A percentile compares a stretch with the other conserved stretches of the same genome.
Evolutionary conservation across 139 green algal species (phyloP).

Genomic region (Chlamydomonas applanata): DNA sequence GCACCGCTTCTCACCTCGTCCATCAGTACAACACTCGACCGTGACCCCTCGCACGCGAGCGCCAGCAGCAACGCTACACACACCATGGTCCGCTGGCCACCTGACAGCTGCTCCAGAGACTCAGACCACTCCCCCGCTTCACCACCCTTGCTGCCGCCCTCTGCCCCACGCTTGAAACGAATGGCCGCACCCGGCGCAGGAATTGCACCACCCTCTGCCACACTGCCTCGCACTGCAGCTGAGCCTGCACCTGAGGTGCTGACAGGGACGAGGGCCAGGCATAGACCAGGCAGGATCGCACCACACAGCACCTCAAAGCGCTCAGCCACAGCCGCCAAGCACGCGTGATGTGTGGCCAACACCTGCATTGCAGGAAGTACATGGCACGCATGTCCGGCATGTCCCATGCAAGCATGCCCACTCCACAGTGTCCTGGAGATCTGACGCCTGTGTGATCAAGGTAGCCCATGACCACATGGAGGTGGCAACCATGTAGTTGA

Average conservation of each 20-base stretch:
- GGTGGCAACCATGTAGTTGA: no score
- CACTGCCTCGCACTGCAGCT: neutral
- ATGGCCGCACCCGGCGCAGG: neutral
- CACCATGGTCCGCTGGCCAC: slow-evolving; percentile 60
- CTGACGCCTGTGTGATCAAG: no score
- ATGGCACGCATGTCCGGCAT: no score
- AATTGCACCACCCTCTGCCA: neutral
- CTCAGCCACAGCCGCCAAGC: neutral
- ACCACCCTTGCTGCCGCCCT: no score
- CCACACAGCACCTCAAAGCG: neutral
- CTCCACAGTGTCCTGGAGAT: no score
- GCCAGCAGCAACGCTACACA: slow-evolving; percentile 57
- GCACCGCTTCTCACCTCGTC: neutral
- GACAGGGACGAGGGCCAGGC: neutral
- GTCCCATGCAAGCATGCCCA: no score
- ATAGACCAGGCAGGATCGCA: neutral
- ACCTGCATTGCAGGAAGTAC: no score
- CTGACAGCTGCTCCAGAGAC: slow-evolving; percentile 48
- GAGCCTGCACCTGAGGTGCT: neutral
- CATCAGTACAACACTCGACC: slow-evolving; percentile 4
- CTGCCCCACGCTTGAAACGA: neutral
- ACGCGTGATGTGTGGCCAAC: neutral
- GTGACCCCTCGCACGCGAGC: slow-evolving; percentile 21
- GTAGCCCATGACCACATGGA: no score
- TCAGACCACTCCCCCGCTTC: slow-evolving; percentile 13